Conservation (phyloP, 441 rosid species). For the Theobroma grandiflorum region DNA sequence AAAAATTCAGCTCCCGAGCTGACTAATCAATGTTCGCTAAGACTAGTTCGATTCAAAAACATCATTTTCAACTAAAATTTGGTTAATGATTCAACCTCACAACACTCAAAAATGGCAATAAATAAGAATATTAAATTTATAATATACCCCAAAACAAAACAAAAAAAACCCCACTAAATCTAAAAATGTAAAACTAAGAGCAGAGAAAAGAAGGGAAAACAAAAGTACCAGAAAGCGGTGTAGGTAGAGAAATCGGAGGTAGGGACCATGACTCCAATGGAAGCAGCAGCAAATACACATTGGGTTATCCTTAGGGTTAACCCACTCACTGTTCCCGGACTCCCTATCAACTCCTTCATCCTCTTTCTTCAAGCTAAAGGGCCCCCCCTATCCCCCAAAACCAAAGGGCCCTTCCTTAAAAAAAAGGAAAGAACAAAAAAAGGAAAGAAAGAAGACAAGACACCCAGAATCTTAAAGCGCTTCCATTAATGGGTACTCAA, state of each 20-base stretch:
- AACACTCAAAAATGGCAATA: background rate
- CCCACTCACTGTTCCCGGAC: constrained; percentile 88
- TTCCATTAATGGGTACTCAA: constrained; percentile 20
- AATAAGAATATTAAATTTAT: background rate
- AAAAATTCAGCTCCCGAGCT: background rate
- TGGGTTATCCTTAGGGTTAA: constrained; percentile 74
- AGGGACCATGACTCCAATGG: constrained; percentile 78
- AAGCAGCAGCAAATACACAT: constrained; percentile 78
- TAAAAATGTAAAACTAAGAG: background rate
- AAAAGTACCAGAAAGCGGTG: constrained; percentile 87
- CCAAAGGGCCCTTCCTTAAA: background rate
- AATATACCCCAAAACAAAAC: background rate
- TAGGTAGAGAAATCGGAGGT: constrained; percentile 64
- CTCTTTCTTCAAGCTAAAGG: constrained; percentile 25
- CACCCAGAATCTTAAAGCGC: constrained; percentile 20
- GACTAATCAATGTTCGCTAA: background rate
- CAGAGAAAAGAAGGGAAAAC: background rate
- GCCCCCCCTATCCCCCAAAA: background rate
- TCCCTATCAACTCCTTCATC: constrained; percentile 86
- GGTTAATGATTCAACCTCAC: background rate
- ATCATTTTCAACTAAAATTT: background rate
- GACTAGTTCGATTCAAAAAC: background rate
- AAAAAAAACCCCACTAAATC: background rate
- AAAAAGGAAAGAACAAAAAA: no score
- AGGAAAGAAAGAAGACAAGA: background rate